Conservation (phyloP, 371 early-diverging fungal species). For the Quaeritorhiza haematococci region DNA sequence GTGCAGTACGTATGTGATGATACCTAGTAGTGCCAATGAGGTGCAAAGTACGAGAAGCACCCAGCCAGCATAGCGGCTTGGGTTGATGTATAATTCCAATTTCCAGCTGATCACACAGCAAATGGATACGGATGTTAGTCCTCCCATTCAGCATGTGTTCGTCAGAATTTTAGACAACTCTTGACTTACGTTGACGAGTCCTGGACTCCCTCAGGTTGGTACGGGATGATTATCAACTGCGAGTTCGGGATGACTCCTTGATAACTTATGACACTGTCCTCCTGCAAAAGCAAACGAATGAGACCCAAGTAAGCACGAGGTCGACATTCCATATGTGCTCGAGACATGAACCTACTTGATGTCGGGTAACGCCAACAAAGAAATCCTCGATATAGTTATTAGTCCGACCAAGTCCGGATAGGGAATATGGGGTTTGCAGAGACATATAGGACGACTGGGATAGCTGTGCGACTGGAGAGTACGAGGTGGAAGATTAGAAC, state of each 20-base stretch:
- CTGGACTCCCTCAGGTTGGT: slow-evolving; percentile 52
- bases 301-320: too few species aligned
- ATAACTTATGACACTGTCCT: slow-evolving; percentile 49
- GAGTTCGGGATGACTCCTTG: slow-evolving; percentile 90
- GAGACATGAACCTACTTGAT: slow-evolving; percentile 40
- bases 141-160: neutral
- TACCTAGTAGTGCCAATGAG: slow-evolving; percentile 57
- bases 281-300: slow-evolving; percentile 13
- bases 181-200: slow-evolving; percentile 39
- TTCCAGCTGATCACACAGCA: slow-evolving; percentile 64
- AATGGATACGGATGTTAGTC: too few species aligned
- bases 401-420: slow-evolving; percentile 87
- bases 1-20: slow-evolving; percentile 64
- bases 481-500: neutral
- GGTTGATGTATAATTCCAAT: slow-evolving; percentile 81
- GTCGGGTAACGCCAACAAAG: slow-evolving; percentile 75
- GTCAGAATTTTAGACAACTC: slow-evolving; percentile 3
- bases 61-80: slow-evolving; percentile 70
- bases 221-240: slow-evolving; percentile 83
- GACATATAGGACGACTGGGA: slow-evolving; percentile 72
- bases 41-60: slow-evolving; percentile 66
- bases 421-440: slow-evolving; percentile 74
- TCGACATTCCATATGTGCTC: neutral
- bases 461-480: slow-evolving; percentile 67
- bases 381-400: slow-evolving; percentile 92